Evolutionary conservation across 2,329 filamentous ascomycete species (phyloP).

Genomic region (Fusarium cicatricum): DNA sequence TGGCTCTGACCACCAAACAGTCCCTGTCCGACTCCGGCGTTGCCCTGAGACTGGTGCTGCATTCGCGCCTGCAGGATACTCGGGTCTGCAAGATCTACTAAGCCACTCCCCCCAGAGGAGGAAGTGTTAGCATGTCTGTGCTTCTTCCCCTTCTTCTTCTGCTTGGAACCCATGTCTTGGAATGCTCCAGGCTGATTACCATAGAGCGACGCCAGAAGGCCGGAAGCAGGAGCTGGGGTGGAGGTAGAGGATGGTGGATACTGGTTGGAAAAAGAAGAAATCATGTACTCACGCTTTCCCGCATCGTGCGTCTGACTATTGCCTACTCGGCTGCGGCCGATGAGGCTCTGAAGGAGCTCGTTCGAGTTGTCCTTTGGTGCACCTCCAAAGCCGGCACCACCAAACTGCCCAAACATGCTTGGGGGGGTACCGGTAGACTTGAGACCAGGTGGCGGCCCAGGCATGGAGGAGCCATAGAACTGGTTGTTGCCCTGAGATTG

Average conservation of each 20-base stretch:
- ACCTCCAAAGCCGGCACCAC: conserved; percentile 72
- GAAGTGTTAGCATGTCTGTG: conserved; percentile 99
- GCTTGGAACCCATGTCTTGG: conserved; percentile 93
- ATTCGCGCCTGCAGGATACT: conserved; percentile 98
- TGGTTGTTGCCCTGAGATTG: conserved; percentile 70
- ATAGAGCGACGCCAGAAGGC: conserved; percentile 91
- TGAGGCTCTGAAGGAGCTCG: conserved; percentile 78
- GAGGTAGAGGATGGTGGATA: conserved; percentile 83
- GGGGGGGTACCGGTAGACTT: conserved; percentile 96
- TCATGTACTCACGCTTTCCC: conserved; percentile 98
- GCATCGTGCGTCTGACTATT: conserved; percentile 80
- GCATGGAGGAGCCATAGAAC: conserved; percentile 85
- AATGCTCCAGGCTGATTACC: conserved; percentile 84
- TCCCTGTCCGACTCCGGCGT: conserved; percentile 85
- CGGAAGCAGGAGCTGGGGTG: conserved; percentile 87
- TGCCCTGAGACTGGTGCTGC: conserved; percentile 85
- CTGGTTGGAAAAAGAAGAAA: conserved; percentile 91
- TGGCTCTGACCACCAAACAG: conserved; percentile 87
- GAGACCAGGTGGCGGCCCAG: conserved; percentile 91
- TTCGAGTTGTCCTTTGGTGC: conserved; percentile 74
- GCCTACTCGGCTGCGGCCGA: conserved; percentile 74
- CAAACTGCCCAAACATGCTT: conserved; percentile 94
- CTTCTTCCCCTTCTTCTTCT: conserved; percentile 99
- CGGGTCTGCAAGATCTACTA: conserved; percentile 99
- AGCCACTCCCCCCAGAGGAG: conserved; percentile 98